phyloP scores from a whole-genome alignment of 164 flowering plant genomes.

The Euptelea pleiosperma region DNA sequence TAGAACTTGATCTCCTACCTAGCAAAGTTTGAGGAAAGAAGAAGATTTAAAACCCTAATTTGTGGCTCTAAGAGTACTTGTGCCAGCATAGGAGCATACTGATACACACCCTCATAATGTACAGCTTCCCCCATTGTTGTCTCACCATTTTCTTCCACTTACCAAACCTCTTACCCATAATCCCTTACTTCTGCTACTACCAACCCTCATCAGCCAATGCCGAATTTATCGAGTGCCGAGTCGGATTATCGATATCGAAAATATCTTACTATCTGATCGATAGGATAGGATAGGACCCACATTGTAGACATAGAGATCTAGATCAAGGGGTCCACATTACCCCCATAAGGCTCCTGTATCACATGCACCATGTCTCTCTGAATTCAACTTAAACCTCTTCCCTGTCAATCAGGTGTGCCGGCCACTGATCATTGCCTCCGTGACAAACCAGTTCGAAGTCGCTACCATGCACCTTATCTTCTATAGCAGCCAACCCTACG shows the following conservation, averaged over 20 bases:
- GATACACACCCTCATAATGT: constrained; percentile 52
- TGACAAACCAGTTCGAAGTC: constrained; percentile 19
- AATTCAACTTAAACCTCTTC: constrained; percentile 14
- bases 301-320: too few species aligned
- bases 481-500: constrained; percentile 18
- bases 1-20: too few species aligned
- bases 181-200: not conserved
- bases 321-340: too few species aligned
- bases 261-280: too few species aligned
- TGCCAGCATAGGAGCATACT: constrained; percentile 58
- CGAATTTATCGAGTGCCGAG: constrained; percentile 10
- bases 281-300: not conserved
- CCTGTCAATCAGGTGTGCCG: constrained; percentile 19
- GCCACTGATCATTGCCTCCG: constrained; percentile 30
- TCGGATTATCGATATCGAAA: too few species aligned
- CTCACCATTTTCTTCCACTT: constrained; percentile 49
- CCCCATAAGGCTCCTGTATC: constrained; percentile 13
- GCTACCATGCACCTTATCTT: constrained; percentile 23
- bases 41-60: not conserved
- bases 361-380: constrained; percentile 13
- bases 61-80: constrained; percentile 30
- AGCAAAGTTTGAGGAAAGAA: not conserved
- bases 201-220: not conserved
- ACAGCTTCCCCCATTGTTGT: constrained; percentile 54
- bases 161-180: constrained; percentile 32